phyloP scores from a whole-genome alignment of 805 yeast genomes.

The Grigorovia jiainica region DNA sequence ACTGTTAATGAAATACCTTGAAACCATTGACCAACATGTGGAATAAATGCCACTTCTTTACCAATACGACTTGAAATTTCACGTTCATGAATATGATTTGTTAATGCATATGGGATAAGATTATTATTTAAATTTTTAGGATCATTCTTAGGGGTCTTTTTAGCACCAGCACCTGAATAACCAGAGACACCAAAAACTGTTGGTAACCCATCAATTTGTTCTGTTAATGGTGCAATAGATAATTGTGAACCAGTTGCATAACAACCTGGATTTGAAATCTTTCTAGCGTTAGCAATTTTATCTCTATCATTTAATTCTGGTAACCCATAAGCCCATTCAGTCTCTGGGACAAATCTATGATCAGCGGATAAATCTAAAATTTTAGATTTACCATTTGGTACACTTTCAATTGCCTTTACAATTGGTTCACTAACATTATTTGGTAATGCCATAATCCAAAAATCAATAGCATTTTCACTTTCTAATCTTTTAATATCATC shows the following conservation, averaged over 20 bases:
- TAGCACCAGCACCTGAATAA: conserved; percentile 98
- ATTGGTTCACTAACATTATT: conserved; percentile 92
- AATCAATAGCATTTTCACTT: conserved; percentile 67
- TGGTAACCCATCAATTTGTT: conserved; percentile 62
- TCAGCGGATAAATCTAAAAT: conserved; percentile 93
- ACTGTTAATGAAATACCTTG: conserved; percentile 95
- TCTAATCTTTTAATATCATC: conserved; percentile 81
- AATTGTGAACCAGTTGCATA: conserved; percentile 98
- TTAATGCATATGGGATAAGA: conserved; percentile 87
- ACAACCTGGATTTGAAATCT: conserved; percentile 96
- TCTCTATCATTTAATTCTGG: conserved; percentile 80
- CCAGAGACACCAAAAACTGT: conserved; percentile 93
- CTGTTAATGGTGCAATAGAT: conserved; percentile 79
- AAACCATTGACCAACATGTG: conserved; percentile 99
- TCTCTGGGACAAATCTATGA: conserved; percentile 82
- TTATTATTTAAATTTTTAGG: conserved; percentile 64
- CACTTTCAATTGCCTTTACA: conserved; percentile 69
- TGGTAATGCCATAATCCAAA: conserved; percentile 99
- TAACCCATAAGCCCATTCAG: conserved; percentile 88
- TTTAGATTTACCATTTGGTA: conserved; percentile 56
- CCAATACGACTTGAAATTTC: conserved; percentile 83
- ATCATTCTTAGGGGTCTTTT: conserved; percentile 95
- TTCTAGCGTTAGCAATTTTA: conserved; percentile 57
- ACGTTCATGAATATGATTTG: conserved; percentile 94
- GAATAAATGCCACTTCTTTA: conserved; percentile 73